phyloP scores from a whole-genome alignment of 1,284 basidiomycete species.

The Tylopilus sp. region DNA sequence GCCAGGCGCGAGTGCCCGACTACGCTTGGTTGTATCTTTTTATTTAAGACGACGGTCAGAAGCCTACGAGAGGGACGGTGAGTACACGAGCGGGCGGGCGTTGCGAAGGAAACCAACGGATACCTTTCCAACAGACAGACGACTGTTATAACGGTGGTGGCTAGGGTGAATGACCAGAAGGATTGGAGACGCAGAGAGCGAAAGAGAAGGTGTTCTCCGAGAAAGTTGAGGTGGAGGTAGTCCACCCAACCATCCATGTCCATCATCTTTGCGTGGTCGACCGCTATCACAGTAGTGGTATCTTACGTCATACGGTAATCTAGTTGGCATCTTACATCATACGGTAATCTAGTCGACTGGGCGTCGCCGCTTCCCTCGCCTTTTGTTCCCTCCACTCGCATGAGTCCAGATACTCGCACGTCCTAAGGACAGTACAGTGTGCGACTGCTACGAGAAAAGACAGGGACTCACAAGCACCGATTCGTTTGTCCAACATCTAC shows the following conservation, averaged over 20 bases:
- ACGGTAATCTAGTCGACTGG: background rate
- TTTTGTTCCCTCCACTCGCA: conserved; percentile 84
- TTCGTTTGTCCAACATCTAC: conserved; percentile 58
- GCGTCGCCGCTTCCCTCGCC: conserved; percentile 42
- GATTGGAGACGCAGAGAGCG: conserved; percentile 49
- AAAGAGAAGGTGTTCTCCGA: conserved; percentile 57
- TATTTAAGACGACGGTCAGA: conserved; percentile 48
- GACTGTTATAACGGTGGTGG: conserved; percentile 41
- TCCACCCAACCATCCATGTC: conserved; percentile 43
- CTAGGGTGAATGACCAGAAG: conserved; percentile 42
- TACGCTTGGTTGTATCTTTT: conserved; percentile 42
- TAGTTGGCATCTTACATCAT: conserved; percentile 9
- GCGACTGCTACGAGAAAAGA: conserved; percentile 1
- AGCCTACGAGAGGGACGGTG: conserved; percentile 35
- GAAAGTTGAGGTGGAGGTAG: conserved; percentile 54
- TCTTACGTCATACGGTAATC: conserved; percentile 8
- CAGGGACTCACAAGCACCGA: conserved; percentile 62
- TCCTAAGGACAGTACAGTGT: conserved; percentile 38
- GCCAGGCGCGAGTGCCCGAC: conserved; percentile 41
- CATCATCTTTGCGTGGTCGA: conserved; percentile 6
- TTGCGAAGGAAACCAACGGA: conserved; percentile 6
- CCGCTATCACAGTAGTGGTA: background rate
- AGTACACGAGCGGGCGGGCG: background rate
- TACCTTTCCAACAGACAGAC: conserved; percentile 62
- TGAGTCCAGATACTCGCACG: conserved; percentile 73